phyloP scores from a whole-genome alignment of 2,329 filamentous ascomycete genomes.

The Aotearoamyces nothofagi region DNA sequence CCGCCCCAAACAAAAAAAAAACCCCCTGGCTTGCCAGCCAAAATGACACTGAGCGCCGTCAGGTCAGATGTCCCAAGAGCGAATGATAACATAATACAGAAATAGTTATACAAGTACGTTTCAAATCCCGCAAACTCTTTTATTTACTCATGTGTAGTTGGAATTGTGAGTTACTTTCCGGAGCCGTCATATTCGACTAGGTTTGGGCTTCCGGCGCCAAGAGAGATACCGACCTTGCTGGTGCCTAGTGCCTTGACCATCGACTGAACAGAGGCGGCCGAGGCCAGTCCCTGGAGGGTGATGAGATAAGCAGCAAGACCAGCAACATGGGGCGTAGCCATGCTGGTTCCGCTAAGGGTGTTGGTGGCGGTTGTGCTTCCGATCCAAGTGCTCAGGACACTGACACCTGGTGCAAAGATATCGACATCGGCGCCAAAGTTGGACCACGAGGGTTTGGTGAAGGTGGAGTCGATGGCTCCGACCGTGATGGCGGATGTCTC shows the following conservation, averaged over 20 bases:
- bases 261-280: slow-evolving; percentile 25
- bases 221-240: slow-evolving; percentile 24
- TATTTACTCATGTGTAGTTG: no score
- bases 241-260: slow-evolving; percentile 28
- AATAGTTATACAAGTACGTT: no score
- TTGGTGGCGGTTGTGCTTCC: slow-evolving; percentile 27
- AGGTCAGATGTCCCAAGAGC: no score
- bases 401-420: slow-evolving; percentile 33
- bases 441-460: slow-evolving; percentile 27
- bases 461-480: slow-evolving; percentile 28
- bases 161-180: no score
- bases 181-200: slow-evolving; percentile 42
- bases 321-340: slow-evolving; percentile 45
- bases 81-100: no score
- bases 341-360: slow-evolving; percentile 42
- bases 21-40: no score
- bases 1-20: no score
- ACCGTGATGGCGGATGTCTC: slow-evolving; percentile 34
- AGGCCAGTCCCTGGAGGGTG: slow-evolving; percentile 25
- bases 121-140: no score
- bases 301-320: slow-evolving; percentile 45
- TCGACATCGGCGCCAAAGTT: slow-evolving; percentile 35
- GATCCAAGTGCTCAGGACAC: slow-evolving; percentile 31
- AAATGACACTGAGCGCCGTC: no score
- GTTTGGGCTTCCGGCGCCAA: slow-evolving; percentile 32